Base-by-base conservation (phyloP, 2,329 filamentous ascomycete species). In the Dothiorella sarmentorum region DNA sequence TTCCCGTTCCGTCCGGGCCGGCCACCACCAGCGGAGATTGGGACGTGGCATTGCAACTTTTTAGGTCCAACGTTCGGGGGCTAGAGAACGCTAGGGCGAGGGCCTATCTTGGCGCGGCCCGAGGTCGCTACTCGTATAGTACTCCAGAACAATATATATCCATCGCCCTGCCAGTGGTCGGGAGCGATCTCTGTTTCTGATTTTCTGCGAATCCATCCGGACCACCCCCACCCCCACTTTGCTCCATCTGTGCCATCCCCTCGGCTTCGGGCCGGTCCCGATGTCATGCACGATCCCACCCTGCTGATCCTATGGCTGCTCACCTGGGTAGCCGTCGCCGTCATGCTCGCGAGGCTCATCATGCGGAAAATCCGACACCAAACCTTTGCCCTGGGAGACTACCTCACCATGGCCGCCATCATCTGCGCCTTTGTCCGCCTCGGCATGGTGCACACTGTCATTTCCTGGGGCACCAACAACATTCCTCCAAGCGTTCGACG, bases 221-320 rank as follows among this genome's bases (percentile, higher is more conserved):
- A n/a, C 27, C 27, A 5, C 27, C 27, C 27, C 27, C 27, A 10
- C 18, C 47, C 47, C 47, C 47, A 26, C 47, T 27, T 51, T 15
- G 22, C 5, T 24, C 10, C 6, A 5, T 2, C 11, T 7, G 5
- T 40, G 24, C 33, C 31, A 18, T 29, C 13, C 20, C 33, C 49
- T 33, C 18, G 33, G 9, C 3, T 13, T 53, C 49, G 49, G 49
- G 49, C 33, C 49, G 33, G 49, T 10, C 49, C 49, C 49, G 33
- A 53, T 53, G n/a, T n/a, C n/a, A n/a, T n/a, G 49, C 22, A 53
- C 10, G 49, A 53, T 40, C 49, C 49, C 13, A 53, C 49, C n/a
- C 35, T 53, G 35, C 15, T 53, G 49, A 40, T 53, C 49, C 6
- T 53, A 29, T 53, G 49, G 49, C 49, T 53, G 22, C 33, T 53